These are phyloP conservation scores for Barnettozyma californica DNA, from an alignment of 805 yeast species.

Conservation along the genomic window DNA sequence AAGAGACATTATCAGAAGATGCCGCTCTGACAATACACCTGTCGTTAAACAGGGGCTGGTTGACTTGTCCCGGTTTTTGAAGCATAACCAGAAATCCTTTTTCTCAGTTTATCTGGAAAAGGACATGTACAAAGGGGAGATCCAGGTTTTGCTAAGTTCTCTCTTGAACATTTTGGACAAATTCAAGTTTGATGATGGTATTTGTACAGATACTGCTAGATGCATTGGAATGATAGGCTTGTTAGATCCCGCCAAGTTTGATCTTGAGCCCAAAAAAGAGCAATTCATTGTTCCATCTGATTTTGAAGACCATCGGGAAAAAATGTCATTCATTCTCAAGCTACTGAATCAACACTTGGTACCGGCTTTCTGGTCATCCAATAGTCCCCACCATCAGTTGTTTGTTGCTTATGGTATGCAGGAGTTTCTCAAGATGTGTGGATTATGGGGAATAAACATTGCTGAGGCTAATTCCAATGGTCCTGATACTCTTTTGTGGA, in stretches of 20 bases:
- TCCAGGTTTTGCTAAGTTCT: constrained; percentile 44
- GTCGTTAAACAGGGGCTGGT: constrained; percentile 68
- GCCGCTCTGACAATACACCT: constrained; percentile 58
- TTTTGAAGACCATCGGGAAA: constrained; percentile 57
- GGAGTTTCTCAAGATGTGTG: constrained; percentile 65
- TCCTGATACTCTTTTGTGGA: constrained; percentile 46
- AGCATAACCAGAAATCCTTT: constrained; percentile 44
- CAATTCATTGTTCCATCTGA: constrained; percentile 52
- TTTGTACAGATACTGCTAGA: constrained; percentile 56
- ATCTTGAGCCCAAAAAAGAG: constrained; percentile 33
- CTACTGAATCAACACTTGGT: constrained; percentile 69
- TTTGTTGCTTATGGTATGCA: constrained; percentile 88
- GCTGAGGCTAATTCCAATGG: constrained; percentile 19
- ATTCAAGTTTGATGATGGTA: constrained; percentile 43
- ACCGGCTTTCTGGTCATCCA: constrained; percentile 84
- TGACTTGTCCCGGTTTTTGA: constrained; percentile 53
- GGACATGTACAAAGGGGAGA: constrained; percentile 27
- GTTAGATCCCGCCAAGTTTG: constrained; percentile 57
- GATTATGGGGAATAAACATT: constrained; percentile 33
- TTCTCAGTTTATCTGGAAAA: constrained; percentile 40
- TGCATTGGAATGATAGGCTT: constrained; percentile 78
- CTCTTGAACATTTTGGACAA: constrained; percentile 52
- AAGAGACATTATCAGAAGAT: constrained; percentile 49
- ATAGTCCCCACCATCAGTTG: constrained; percentile 78
- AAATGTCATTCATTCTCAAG: constrained; percentile 54